These are phyloP conservation scores for Cryomyces minteri DNA, from an alignment of 495 filamentous ascomycete genomes.

Conservation along the genomic window DNA sequence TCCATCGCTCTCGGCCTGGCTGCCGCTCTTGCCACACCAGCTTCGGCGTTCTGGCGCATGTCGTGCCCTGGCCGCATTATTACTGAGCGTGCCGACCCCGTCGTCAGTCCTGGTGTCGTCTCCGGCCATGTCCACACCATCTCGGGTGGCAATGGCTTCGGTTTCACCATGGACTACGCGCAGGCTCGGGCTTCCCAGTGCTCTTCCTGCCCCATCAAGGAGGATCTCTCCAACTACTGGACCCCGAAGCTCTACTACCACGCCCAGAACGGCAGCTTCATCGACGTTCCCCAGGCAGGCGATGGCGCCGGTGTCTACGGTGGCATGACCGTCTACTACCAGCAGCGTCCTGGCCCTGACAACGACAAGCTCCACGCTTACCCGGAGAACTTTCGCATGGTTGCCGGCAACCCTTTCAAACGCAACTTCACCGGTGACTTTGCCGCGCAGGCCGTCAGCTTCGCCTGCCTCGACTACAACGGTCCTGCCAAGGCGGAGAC, in stretches of 20 bases:
- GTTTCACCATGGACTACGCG: slow-evolving; percentile 39
- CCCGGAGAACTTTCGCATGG: slow-evolving; percentile 56
- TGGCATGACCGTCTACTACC: slow-evolving; percentile 44
- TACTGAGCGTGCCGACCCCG: slow-evolving; percentile 49
- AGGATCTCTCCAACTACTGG: slow-evolving; percentile 68
- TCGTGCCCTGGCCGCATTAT: slow-evolving; percentile 25
- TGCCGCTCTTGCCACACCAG: slow-evolving; percentile 12
- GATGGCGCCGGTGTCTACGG: slow-evolving; percentile 26
- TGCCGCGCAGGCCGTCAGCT: slow-evolving; percentile 29
- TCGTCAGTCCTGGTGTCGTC: slow-evolving; percentile 36
- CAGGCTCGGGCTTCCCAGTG: slow-evolving; percentile 40
- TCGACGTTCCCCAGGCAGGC: slow-evolving; percentile 43
- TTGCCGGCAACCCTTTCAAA: slow-evolving; percentile 41
- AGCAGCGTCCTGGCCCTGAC: slow-evolving; percentile 28
- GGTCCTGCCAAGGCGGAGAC: slow-evolving; percentile 23
- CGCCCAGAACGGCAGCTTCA: slow-evolving; percentile 43
- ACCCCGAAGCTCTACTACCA: slow-evolving; percentile 49
- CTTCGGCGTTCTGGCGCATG: slow-evolving; percentile 18
- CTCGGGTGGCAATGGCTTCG: slow-evolving; percentile 58
- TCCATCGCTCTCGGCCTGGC: slow-evolving; percentile 8
- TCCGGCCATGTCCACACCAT: slow-evolving; percentile 58
- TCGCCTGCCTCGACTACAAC: slow-evolving; percentile 30
- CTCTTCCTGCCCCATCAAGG: slow-evolving; percentile 42
- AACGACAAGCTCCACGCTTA: slow-evolving; percentile 47
- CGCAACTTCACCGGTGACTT: slow-evolving; percentile 27